phyloP scores from a whole-genome alignment of 495 filamentous ascomycete species.

The Eremomyces bilateralis region DNA sequence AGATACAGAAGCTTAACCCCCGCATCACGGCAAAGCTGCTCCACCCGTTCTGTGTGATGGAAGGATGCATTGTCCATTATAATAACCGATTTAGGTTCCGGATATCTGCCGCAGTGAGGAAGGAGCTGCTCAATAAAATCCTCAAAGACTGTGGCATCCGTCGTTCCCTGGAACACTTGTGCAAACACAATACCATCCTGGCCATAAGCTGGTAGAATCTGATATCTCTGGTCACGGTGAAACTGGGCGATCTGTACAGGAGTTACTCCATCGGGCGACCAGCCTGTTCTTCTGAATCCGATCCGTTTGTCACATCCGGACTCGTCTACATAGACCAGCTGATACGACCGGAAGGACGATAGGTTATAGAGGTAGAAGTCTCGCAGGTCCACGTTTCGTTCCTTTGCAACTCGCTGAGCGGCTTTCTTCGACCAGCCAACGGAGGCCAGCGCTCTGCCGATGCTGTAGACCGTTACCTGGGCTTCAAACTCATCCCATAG shows the following conservation, averaged over 20 bases:
- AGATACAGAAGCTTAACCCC: neutral
- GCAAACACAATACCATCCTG: neutral
- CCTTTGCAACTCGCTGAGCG: neutral
- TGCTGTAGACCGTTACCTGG: neutral
- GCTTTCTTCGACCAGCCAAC: neutral
- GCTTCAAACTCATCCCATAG: neutral
- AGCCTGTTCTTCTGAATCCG: neutral
- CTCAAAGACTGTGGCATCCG: neutral
- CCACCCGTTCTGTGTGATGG: neutral
- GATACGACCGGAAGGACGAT: neutral
- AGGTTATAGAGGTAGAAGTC: neutral
- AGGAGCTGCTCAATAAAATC: neutral
- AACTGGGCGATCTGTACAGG: neutral
- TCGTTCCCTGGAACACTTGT: neutral
- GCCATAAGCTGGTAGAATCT: neutral
- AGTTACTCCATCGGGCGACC: neutral
- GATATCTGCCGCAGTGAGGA: neutral
- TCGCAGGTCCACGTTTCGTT: neutral
- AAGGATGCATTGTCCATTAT: neutral
- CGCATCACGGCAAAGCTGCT: neutral
- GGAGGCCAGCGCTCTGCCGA: neutral
- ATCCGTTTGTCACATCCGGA: neutral
- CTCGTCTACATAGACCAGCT: neutral
- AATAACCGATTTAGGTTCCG: neutral
- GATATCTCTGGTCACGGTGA: neutral